Percentiles rank a stretch among this genome's conserved stretches.
Evolutionary conservation across 352 stramenopile genomes (phyloP).

Genomic region (Globisporangium yorkense): DNA sequence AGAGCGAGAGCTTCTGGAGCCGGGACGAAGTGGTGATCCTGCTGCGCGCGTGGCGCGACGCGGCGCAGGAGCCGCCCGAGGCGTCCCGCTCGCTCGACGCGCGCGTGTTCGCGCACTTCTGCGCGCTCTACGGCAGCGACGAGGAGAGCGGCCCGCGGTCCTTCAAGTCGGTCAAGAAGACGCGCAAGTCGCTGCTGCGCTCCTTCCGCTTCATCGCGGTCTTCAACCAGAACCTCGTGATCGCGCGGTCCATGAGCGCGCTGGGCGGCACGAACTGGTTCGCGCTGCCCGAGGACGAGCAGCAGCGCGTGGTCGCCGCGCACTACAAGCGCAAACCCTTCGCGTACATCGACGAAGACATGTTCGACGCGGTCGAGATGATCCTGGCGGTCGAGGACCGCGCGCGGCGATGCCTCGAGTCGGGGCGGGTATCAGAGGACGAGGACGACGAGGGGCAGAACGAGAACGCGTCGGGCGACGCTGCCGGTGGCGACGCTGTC

Average conservation of each 20-base stretch:
- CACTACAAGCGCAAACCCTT: constrained; percentile 16
- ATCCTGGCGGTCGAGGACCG: constrained; percentile 9
- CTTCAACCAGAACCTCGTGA: constrained; percentile 13
- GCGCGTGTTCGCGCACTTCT: constrained; percentile 11
- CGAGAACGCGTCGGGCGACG: background rate
- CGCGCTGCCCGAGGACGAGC: constrained; percentile 3
- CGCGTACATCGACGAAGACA: constrained; percentile 13
- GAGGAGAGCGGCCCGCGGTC: background rate
- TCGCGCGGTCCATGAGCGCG: constrained; percentile 11
- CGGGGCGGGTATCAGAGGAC: background rate
- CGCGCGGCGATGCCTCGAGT: background rate
- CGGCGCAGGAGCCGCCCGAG: background rate
- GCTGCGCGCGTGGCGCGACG: constrained; percentile 4
- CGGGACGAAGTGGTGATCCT: constrained; percentile 1
- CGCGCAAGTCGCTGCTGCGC: constrained; percentile 11
- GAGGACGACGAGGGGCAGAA: background rate
- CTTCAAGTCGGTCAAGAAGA: constrained; percentile 12
- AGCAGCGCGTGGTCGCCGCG: constrained; percentile 6
- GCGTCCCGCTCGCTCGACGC: background rate
- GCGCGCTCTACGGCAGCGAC: background rate
- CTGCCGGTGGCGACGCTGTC: background rate
- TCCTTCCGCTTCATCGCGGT: constrained; percentile 13
- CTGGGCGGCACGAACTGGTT: constrained; percentile 11
- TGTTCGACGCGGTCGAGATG: constrained; percentile 13
- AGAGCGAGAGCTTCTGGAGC: background rate